Conservation (phyloP, 2,329 filamentous ascomycete species). For the Stagonosporopsis rhizophila region DNA sequence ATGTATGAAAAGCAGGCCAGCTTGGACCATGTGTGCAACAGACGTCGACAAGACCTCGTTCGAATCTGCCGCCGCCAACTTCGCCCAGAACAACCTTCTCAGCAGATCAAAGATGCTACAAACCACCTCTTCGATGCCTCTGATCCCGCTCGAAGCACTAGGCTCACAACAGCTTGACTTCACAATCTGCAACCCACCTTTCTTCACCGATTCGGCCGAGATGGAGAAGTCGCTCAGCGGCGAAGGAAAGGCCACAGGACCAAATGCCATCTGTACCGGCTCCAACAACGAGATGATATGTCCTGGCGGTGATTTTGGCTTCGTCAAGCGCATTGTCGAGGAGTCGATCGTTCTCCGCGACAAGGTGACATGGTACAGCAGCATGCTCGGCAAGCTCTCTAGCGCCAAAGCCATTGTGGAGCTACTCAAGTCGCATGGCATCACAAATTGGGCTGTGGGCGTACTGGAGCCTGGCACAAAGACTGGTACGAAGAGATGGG, state of each 20-base stretch:
- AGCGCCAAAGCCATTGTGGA: slow-evolving; percentile 69
- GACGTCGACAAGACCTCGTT: slow-evolving; percentile 80
- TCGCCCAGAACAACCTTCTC: slow-evolving; percentile 69
- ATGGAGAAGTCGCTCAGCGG: slow-evolving; percentile 67
- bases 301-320: slow-evolving; percentile 76
- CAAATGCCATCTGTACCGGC: slow-evolving; percentile 78
- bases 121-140: slow-evolving; percentile 57
- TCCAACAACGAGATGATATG: slow-evolving; percentile 86
- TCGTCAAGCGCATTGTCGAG: slow-evolving; percentile 72
- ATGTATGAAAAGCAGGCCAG: slow-evolving; percentile 69
- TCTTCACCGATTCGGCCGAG: slow-evolving; percentile 79
- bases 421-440: slow-evolving; percentile 61
- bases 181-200: slow-evolving; percentile 93
- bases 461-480: slow-evolving; percentile 71
- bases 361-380: slow-evolving; percentile 84
- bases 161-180: slow-evolving; percentile 72
- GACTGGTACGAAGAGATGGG: slow-evolving; percentile 82
- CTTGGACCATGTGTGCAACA: slow-evolving; percentile 64
- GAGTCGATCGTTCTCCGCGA: slow-evolving; percentile 69
- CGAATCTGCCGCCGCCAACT: slow-evolving; percentile 70
- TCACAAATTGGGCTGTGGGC: slow-evolving; percentile 83
- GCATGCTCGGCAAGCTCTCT: slow-evolving; percentile 83
- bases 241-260: slow-evolving; percentile 68
- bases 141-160: slow-evolving; percentile 70
- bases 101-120: slow-evolving; percentile 69